These are phyloP conservation scores for Backusella liffmaniae DNA, from an alignment of 192 early-diverging fungal genomes.

Conservation along the genomic window DNA sequence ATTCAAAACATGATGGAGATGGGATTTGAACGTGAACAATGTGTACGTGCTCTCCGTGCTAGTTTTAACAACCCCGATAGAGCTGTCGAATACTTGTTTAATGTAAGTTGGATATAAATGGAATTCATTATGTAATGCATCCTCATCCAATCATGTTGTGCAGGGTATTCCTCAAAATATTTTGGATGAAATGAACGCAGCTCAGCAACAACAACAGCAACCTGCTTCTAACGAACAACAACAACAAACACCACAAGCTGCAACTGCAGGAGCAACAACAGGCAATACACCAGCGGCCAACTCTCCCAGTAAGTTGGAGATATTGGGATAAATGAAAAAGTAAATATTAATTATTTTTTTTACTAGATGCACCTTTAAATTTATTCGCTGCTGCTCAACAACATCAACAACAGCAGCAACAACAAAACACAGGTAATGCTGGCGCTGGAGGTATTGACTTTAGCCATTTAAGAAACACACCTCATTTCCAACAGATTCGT, in stretches of 20 bases:
- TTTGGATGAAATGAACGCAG: slow-evolving; percentile 38
- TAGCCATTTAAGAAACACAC: slow-evolving; percentile 65
- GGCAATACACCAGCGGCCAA: background rate
- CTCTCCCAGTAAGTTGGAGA: background rate
- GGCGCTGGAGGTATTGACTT: slow-evolving; percentile 33
- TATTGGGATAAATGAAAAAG: background rate
- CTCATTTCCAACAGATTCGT: slow-evolving; percentile 92
- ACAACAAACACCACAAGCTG: background rate
- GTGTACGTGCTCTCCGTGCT: slow-evolving; percentile 88
- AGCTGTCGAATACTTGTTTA: slow-evolving; percentile 95
- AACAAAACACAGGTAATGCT: slow-evolving; percentile 40
- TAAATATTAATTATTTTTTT: background rate
- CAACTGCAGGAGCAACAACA: background rate
- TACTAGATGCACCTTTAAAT: slow-evolving; percentile 47
- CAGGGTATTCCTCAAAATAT: slow-evolving; percentile 81
- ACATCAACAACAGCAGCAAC: slow-evolving; percentile 32
- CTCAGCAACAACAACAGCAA: slow-evolving; percentile 3
- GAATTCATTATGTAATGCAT: background rate
- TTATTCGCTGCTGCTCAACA: slow-evolving; percentile 58
- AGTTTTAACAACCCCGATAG: slow-evolving; percentile 97
- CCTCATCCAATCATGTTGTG: background rate
- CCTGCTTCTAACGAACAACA: slow-evolving; percentile 22
- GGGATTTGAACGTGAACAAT: slow-evolving; percentile 89
- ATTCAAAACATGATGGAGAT: slow-evolving; percentile 91
- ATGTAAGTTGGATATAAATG: slow-evolving; percentile 43